Base-by-base conservation (phyloP, 495 filamentous ascomycete species). In the Aspergillus nidulans region DNA sequence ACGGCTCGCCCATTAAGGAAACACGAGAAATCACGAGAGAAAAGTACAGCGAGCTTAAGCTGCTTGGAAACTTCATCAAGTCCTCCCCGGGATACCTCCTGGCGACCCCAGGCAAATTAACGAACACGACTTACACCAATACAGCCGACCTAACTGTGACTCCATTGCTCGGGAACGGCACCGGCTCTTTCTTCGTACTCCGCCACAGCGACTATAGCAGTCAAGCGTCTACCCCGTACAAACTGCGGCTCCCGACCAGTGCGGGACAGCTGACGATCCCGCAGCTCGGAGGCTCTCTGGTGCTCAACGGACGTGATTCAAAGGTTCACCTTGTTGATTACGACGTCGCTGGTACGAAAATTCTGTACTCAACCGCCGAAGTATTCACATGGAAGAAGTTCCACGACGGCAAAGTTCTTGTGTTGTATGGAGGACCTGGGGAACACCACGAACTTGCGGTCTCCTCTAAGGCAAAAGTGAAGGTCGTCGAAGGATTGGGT, bases 31-130 rank as follows among this genome's bases (percentile, higher is more conserved):
- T 92, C 24, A 70, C 71, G 13, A 77, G 89, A 23, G 86, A 90
- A 59, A 92, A 92, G 67, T 92, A 91, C 64, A 86, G 83, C 49
- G 86, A 92, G 60, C 68, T 88, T 34, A 94, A 91, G 54, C 75
- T 92, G 1, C 66, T 88, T 57, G 87, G 78, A 19, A 86, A 88
- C 60, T 92, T 92, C 69, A 64, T 84, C 43, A 84, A 85, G 55
- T 81, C 81, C 1, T 86, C 85, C 6, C 86, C 85, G 2, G 79
- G 77, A 0, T 91, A 90, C 57, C 72, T 90, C 25, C 72, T 77
- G 4, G 71, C 80, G 6, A 73, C 63, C 8, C 77, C 80, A 16
- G 69, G 70, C 6, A 80, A 72, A 39, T 62, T 75, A n/a, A 76
- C 70, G 15, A 47, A 47, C 4, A 84, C 76, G 7, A 69, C 76